Percentiles rank a stretch among this genome's conserved stretches.
Conservation (phyloP, 1,284 basidiomycete genomes). For the Cerrena zonata region DNA sequence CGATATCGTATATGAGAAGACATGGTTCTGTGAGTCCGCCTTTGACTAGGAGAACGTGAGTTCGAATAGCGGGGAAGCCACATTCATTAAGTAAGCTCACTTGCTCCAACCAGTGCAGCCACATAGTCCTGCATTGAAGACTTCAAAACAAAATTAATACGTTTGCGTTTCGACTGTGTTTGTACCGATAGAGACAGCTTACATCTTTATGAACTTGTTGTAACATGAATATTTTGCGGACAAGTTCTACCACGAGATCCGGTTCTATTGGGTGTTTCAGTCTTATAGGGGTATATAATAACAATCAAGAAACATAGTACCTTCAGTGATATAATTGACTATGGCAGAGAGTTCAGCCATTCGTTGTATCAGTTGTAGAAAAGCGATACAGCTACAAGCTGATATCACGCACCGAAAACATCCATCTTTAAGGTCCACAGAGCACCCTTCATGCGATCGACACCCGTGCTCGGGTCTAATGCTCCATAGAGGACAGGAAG, state of each 20-base stretch:
- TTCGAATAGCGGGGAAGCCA: too few relatives aligned
- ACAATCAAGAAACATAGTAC: conserved; percentile 16
- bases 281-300: neutral
- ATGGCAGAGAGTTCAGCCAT: neutral
- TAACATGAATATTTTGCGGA: conserved; percentile 52
- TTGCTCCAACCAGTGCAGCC: conserved; percentile 55
- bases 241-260: conserved; percentile 42
- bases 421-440: conserved; percentile 75
- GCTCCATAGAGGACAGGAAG: conserved; percentile 65
- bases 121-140: conserved; percentile 66
- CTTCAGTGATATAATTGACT: conserved; percentile 56
- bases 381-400: too few relatives aligned
- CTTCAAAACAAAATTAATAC: too few relatives aligned
- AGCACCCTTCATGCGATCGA: conserved; percentile 89
- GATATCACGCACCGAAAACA: conserved; percentile 49
- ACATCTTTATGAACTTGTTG: conserved; percentile 35
- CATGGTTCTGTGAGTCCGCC: conserved; percentile 56
- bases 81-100: too few relatives aligned
- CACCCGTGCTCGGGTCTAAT: conserved; percentile 69
- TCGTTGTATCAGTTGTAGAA: neutral
- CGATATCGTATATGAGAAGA: conserved; percentile 49
- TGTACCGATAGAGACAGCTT: too few relatives aligned
- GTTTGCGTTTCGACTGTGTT: too few relatives aligned
- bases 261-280: conserved; percentile 32
- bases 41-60: conserved; percentile 50